These are phyloP conservation scores for Alternaria gaisen DNA, from an alignment of 2,329 filamentous ascomycete species.

Conservation along the genomic window DNA sequence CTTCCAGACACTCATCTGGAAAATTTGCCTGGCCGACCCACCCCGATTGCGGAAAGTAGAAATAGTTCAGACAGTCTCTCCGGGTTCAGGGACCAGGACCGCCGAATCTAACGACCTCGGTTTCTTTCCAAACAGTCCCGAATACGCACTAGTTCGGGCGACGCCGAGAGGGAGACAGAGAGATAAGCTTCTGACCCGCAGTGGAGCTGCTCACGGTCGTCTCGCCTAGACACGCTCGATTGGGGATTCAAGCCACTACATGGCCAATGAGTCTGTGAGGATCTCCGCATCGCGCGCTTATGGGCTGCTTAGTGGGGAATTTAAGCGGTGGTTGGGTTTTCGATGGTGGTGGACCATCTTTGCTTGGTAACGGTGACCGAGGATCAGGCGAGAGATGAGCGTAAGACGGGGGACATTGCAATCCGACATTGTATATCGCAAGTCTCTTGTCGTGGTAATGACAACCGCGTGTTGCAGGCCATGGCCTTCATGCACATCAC, in stretches of 20 bases:
- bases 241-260: slow-evolving; percentile 6
- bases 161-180: slow-evolving; percentile 1
- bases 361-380: slow-evolving; percentile 5
- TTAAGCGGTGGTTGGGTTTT: neutral
- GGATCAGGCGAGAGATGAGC: slow-evolving; percentile 6
- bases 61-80: slow-evolving; percentile 1
- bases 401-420: neutral
- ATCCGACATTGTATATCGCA: neutral
- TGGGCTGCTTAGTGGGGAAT: neutral
- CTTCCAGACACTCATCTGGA: slow-evolving; percentile 13
- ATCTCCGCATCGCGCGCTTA: slow-evolving; percentile 5
- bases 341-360: neutral
- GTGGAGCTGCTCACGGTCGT: slow-evolving; percentile 16
- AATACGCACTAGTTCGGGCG: slow-evolving; percentile 1
- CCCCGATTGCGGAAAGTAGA: slow-evolving; percentile 7
- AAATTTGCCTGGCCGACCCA: slow-evolving; percentile 26
- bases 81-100: slow-evolving; percentile 10
- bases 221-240: slow-evolving; percentile 15
- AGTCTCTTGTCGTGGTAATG: neutral
- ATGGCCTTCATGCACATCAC: neutral
- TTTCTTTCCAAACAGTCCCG: neutral
- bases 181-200: slow-evolving; percentile 19
- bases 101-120: slow-evolving; percentile 13
- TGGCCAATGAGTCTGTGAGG: slow-evolving; percentile 8
- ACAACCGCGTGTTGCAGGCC: neutral